Conservation (phyloP, 2,329 filamentous ascomycete genomes). For the Ceratocystis eucalypticola region DNA sequence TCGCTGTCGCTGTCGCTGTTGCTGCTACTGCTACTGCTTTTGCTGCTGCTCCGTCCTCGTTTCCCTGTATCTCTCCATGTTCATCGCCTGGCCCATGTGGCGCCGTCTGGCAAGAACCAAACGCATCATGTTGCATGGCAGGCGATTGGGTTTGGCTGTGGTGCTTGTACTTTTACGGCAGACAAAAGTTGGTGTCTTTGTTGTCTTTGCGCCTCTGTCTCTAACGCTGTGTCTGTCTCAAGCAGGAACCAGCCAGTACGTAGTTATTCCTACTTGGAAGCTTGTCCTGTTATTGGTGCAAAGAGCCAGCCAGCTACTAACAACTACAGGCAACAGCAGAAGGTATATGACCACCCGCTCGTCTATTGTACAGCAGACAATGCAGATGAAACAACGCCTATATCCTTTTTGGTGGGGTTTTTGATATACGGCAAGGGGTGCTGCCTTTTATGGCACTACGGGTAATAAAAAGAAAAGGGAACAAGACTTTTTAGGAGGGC, state of each 20-base stretch:
- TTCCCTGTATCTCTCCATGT: background rate
- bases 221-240: background rate
- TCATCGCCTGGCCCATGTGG: background rate
- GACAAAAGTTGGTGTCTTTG: background rate
- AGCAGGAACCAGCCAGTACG: background rate
- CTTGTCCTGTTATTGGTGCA: too few relatives aligned
- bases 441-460: background rate
- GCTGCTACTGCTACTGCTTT: background rate
- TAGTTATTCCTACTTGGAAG: background rate
- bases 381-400: background rate
- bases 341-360: background rate
- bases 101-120: background rate
- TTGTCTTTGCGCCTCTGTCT: background rate
- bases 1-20: background rate
- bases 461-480: background rate
- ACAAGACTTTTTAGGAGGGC: background rate
- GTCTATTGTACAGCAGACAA: background rate
- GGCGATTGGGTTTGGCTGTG: background rate
- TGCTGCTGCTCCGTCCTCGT: background rate
- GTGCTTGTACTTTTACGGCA: background rate
- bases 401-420: background rate
- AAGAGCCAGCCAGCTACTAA: background rate
- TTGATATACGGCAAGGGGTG: background rate
- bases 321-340: background rate
- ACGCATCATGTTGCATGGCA: background rate